phyloP scores from a whole-genome alignment of 2,329 filamentous ascomycete genomes.

The Thielaviopsis euricoi region DNA sequence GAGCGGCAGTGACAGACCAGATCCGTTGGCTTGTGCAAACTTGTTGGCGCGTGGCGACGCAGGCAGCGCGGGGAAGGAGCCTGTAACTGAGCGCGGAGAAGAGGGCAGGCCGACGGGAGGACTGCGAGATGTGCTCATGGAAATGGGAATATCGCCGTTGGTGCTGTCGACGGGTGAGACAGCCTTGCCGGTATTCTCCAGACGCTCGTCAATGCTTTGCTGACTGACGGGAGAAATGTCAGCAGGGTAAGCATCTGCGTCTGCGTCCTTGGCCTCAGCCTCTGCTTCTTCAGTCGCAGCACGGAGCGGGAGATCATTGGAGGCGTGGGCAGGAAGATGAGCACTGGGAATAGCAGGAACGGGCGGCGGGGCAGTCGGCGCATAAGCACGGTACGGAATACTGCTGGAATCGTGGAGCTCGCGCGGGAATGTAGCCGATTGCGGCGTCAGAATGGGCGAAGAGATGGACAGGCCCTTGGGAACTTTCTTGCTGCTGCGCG shows the following conservation, averaged over 20 bases:
- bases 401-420: slow-evolving; percentile 39
- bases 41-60: slow-evolving; percentile 8
- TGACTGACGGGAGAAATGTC: slow-evolving; percentile 31
- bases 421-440: slow-evolving; percentile 41
- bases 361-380: slow-evolving; percentile 39
- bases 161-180: neutral
- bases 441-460: slow-evolving; percentile 48
- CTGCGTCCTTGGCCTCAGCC: neutral
- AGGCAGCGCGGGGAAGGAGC: slow-evolving; percentile 19
- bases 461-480: slow-evolving; percentile 40
- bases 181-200: slow-evolving; percentile 12
- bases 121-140: slow-evolving; percentile 33
- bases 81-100: slow-evolving; percentile 19
- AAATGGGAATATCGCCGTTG: slow-evolving; percentile 20
- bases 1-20: slow-evolving; percentile 21
- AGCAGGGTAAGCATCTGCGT: slow-evolving; percentile 18
- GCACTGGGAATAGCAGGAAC: slow-evolving; percentile 26
- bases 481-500: slow-evolving; percentile 32
- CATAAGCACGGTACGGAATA: slow-evolving; percentile 42
- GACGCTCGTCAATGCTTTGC: slow-evolving; percentile 30
- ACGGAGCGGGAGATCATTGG: neutral
- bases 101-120: slow-evolving; percentile 31
- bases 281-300: neutral
- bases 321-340: slow-evolving; percentile 16
- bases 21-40: neutral